Evolutionary conservation across 2,329 filamentous ascomycete species (phyloP), one percentile per base, ranked within the genome.

Genomic region (Ascochyta koolunga): DNA sequence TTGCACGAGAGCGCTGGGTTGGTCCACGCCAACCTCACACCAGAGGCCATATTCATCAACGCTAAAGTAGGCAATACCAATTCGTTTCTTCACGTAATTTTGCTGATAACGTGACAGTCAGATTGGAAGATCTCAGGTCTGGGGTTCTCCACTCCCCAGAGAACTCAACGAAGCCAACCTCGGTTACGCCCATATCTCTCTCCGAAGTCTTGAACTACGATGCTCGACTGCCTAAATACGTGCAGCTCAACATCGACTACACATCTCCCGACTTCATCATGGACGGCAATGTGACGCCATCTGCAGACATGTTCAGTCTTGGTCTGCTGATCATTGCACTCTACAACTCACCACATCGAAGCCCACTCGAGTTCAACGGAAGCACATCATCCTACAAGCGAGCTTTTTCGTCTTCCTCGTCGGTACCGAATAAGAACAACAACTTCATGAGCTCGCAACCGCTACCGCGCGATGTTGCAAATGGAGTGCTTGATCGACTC

Each of bases 41-140:
- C 95, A 0, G 93, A 98, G 60, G 90, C 93, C 16, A 87, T 99
- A 60, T 89, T 96, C 61, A 86, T 99, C 75, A 99, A 99, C 77
- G 86, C 90, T 35, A 99, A 99, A 85, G 88, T 85, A 78, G 58
- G 83, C 58, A 69, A 69, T 54, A 51, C 35, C 50, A 58, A 58
- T 46, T 51, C 48, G 33, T 29, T 46, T 40, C 43, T 31, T 41
- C 44, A 8, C 24, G 49, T 39, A 50, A 25, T 36, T 32, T 54
- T 64, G 49, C 74, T 76, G 60, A 75, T 70, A 13, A 45, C 16
- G 58, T 53, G 58, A 67, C 67, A 90, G 88, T 96, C 91, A 41
- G 95, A 99, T 75, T 99, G 95, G 95, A 99, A 99, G 74, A 90
- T 99, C 57, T 93, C 92, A 65, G 95, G 93, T n/a, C 83, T 99